Evolutionary conservation across 108 stramenopile species (phyloP), one percentile per base, ranked within the genome.

Genomic region (Chaetoceros tenuissimus): DNA sequence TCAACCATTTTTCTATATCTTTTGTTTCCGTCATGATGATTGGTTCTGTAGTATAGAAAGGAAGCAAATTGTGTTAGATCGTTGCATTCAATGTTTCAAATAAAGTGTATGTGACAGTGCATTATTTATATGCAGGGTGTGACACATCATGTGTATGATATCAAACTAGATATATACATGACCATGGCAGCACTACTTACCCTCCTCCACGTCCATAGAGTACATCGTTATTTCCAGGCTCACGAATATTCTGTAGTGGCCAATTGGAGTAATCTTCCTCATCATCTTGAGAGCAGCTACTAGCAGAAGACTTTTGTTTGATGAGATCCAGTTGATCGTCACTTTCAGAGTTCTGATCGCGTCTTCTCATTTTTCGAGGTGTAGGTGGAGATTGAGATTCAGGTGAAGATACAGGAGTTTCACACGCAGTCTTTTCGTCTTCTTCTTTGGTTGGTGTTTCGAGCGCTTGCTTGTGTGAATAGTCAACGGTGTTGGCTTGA

Each of bases 11-110:
- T 73, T 7, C 90, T 86, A 60, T 88, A 92, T 7, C 68, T 59
- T 56, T 87, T 86, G 62, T 92, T 92, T 30, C 90, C 90, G 3
- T 72, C 68, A 47, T 92, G 87, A 59, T 92, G 87, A 59, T 92
- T 92, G 46, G 90, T 92, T 3, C 92, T 86, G 57, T 79, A 79
- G 40, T 31, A n/a, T n/a, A n/a, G n/a, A n/a, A n/a, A n/a, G n/a
- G n/a, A n/a, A n/a, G n/a, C n/a, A n/a, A n/a, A n/a, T n/a, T n/a
- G n/a, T n/a, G n/a, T n/a, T n/a, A n/a, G n/a, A n/a, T n/a, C n/a
- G n/a, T n/a, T n/a, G n/a, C n/a, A n/a, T n/a, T n/a, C n/a, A n/a
- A n/a, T n/a, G n/a, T n/a, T n/a, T n/a, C n/a, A n/a, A n/a, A n/a
- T n/a, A n/a, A n/a, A n/a, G n/a, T n/a, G n/a, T n/a, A n/a, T n/a